phyloP scores from a whole-genome alignment of 2,329 filamentous ascomycete species.

The Fusarium nisikadoi region DNA sequence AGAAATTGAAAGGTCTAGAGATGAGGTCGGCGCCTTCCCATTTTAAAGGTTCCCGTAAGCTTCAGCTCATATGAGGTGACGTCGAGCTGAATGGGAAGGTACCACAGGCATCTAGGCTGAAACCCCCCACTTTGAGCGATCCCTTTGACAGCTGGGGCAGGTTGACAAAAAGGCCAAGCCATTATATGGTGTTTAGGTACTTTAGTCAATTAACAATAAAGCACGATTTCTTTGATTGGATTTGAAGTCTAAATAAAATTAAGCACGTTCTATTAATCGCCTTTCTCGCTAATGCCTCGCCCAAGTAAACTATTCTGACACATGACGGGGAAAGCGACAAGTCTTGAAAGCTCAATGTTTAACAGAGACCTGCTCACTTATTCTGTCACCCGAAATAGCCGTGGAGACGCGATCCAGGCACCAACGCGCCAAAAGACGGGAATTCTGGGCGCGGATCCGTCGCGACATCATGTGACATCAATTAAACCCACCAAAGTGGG shows the following conservation, averaged over 20 bases:
- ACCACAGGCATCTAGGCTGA: slow-evolving; percentile 29
- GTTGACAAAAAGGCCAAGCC: neutral
- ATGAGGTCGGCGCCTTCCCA: slow-evolving; percentile 23
- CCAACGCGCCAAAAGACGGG: slow-evolving; percentile 32
- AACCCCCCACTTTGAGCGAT: slow-evolving; percentile 26
- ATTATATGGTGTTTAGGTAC: too few relatives aligned
- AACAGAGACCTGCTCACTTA: neutral
- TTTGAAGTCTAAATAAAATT: neutral
- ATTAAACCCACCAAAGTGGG: slow-evolving; percentile 6
- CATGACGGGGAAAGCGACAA: rapidly evolving
- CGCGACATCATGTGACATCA: slow-evolving; percentile 45
- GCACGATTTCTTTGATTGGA: too few relatives aligned
- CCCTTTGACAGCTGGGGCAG: neutral
- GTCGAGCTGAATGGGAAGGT: slow-evolving; percentile 28
- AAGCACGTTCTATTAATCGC: rapidly evolving
- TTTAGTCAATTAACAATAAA: neutral
- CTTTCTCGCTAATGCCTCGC: rapidly evolving
- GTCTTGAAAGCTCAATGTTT: neutral
- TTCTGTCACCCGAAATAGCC: slow-evolving; percentile 10
- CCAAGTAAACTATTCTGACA: rapidly evolving
- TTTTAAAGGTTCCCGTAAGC: slow-evolving; percentile 24
- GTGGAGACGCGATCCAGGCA: slow-evolving; percentile 40
- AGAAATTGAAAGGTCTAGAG: slow-evolving; percentile 2
- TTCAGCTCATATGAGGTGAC: slow-evolving; percentile 16
- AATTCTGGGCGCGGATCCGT: slow-evolving; percentile 31